Base-by-base conservation (phyloP, 164 flowering plant genomes). In the Litsea cubeba region DNA sequence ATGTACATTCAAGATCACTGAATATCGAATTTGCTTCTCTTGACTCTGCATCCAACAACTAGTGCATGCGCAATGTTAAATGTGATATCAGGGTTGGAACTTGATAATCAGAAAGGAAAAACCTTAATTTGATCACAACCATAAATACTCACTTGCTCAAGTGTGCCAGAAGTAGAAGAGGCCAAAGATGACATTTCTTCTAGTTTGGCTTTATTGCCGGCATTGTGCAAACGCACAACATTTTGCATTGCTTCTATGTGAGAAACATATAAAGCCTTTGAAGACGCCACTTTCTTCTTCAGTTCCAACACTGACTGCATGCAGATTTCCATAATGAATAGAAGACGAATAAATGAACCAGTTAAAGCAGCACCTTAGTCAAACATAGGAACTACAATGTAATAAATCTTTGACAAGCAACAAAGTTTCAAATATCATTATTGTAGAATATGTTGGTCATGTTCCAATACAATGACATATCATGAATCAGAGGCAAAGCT, bases 201-300 rank as follows among this genome's bases (percentile, higher is more conserved):
- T 49, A 96, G 77, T 35, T 80, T 75, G 74, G 94, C 93, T 85
- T 90, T 88, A 46, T 81, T 79, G 78, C 83, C 81, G 5, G 98
- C 90, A 77, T 85, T 91, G 78, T 94, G 97, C 89, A 92, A 81
- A 28, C 89, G 88, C 35, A 92, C 97, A 68, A 91, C 92, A 85
- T 96, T 94, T 86, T 92, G 95, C 66, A 90, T 76, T 5, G 89
- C 97, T 85, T 94, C 97, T 68, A 96, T 71, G 77, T 94, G 97
- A 62, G 97, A 94, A 50, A 84, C 70, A 75, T 83, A 91, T 77
- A 89, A 70, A 69, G 87, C 78, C 86, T 82, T 86, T 63, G 91
- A 89, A 79, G 86, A 72, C 22, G 77, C 68, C 25, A 94, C 77
- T 80, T 91, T 94, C 70, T 84, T 82, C 84, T 87, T 94, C 75